Base-by-base conservation (phyloP, 1,139 yeast species). In the Meyerozyma carpophila region DNA sequence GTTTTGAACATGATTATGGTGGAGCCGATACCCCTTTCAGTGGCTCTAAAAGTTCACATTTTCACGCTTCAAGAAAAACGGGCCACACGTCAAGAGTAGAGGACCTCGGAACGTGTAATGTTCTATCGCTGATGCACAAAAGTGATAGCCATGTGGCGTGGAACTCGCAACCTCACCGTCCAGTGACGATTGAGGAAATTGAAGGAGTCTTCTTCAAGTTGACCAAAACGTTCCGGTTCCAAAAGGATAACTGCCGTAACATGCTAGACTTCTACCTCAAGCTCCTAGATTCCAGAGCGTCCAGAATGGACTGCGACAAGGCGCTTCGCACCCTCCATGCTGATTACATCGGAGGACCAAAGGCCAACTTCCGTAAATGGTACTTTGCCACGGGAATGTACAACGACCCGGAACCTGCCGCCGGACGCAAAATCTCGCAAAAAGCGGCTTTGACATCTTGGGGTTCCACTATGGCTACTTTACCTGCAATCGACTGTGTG, bases 331-430 rank as follows among this genome's bases (percentile, higher is more conserved):
- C 87, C 0, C 54, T 84, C 39, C 90, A 84, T 61, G 86, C 84
- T 0, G 86, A 84, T 46, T 84, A 83, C 55, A 80, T 93, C 58
- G 98, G 98, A 37, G 98, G 98, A 43, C 86, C 85, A 51, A 80
- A 89, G 50, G 84, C 98, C 27, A 93, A 93, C 65, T 93, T 86
- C 68, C 79, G 87, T 57, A 91, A 87, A 62, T 93, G 98, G 98
- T 93, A 88, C 65, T 89, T 93, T 66, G 96, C 97, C 28, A 90
- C 97, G 37, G 93, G 85, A 66, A 66, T 89, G 49, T 95, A 88
- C 63, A 34, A 39, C 14, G 41, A 31, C 16, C 20, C 34, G 5
- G 14, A 31, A n/a, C 10, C 34, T 11, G 3, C 16, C 10, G 9
- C n/a, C 8, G 20, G 20, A 4, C n/a, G 10, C 5, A 47, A 43